Evolutionary conservation across 139 green algal species (phyloP), one percentile per base, ranked within the genome.

Genomic region (Chlorella sp.): DNA sequence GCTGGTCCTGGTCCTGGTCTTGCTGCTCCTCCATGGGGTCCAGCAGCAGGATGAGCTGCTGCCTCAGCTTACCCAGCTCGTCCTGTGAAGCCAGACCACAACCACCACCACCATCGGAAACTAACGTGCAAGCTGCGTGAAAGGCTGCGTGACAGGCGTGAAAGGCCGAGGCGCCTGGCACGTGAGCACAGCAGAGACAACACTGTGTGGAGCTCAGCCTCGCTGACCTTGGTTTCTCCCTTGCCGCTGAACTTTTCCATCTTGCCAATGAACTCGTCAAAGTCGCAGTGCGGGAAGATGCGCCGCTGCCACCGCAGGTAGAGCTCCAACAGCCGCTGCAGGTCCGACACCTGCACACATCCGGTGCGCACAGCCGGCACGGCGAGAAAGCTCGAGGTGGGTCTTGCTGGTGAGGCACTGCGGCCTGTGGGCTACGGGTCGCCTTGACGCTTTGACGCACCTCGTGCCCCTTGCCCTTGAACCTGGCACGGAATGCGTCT

Each of bases 171-270:
- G 10, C 10, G 10, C 10, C 42, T 55, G 42, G 10, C 10, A 10
- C 17, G 42, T 55, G 17, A 10, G 10, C 10, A 10, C 42, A 17
- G 42, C 42, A 55, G 10, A 17, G 42, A 10, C 17, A 55, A 55
- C 17, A 17, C 42, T 17, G 10, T 17, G 42, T 10, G 42, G 17
- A n/a, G n/a, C n/a, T n/a, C n/a, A n/a, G n/a, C n/a, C n/a, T n/a
- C n/a, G n/a, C 42, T 55, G 10, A 17, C 82, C 82, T 84, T 83
- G 35, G 85, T 26, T 20, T 67, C 29, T 27, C 32, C 32, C 20
- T 35, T 84, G 66, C 70, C 33, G 24, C 79, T 77, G 55, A 86
- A 64, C 70, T 85, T 80, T 74, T 90, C 85, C 72, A 90, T 59
- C 49, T 73, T 71, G 2, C 22, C 17, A 20, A 87, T 75, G 65